Percentiles rank a stretch among this genome's conserved stretches.
These are phyloP conservation scores for Xylaria sp. DNA, from an alignment of 2,329 filamentous ascomycete species.

Conservation along the genomic window DNA sequence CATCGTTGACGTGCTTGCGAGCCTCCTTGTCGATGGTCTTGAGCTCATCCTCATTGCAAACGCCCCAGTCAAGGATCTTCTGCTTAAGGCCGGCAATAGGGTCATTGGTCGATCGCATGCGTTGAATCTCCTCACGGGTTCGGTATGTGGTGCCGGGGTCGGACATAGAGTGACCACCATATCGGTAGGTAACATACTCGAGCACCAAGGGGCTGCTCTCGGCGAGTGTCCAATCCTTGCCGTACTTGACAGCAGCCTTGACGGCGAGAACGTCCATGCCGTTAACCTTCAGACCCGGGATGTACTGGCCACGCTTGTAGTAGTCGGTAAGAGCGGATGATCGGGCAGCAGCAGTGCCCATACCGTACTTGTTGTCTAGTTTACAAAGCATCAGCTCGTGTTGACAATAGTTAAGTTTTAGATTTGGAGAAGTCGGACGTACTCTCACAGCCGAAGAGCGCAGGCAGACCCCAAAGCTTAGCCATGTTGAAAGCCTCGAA, in stretches of 20 bases:
- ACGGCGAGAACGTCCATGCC: conserved; percentile 99
- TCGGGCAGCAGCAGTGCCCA: conserved; percentile 96
- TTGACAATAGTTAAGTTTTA: background rate
- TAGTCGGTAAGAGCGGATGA: conserved; percentile 97
- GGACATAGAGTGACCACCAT: conserved; percentile 99
- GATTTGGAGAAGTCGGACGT: conserved; percentile 55
- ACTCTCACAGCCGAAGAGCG: conserved; percentile 99
- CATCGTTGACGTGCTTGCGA: conserved; percentile 82
- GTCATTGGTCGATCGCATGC: conserved; percentile 99
- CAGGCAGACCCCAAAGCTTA: conserved; percentile 96
- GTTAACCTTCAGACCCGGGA: conserved; percentile 98
- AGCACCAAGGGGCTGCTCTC: conserved; percentile 95
- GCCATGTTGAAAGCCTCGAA: conserved; percentile 99
- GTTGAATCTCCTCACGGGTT: conserved; percentile 98
- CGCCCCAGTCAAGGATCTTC: conserved; percentile 95
- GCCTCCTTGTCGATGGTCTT: conserved; percentile 97
- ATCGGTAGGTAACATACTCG: conserved; percentile 99
- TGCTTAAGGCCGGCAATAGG: conserved; percentile 98
- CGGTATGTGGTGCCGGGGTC: conserved; percentile 99
- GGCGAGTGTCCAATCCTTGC: conserved; percentile 83
- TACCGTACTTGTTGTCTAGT: conserved; percentile 99
- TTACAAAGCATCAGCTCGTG: conserved; percentile 44
- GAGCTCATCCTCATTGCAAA: conserved; percentile 92
- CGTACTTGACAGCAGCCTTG: conserved; percentile 94
- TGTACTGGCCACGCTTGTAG: conserved; percentile 99